Base-by-base conservation (phyloP, 768 basidiomycete genomes). In the Suillus occidentalis region DNA sequence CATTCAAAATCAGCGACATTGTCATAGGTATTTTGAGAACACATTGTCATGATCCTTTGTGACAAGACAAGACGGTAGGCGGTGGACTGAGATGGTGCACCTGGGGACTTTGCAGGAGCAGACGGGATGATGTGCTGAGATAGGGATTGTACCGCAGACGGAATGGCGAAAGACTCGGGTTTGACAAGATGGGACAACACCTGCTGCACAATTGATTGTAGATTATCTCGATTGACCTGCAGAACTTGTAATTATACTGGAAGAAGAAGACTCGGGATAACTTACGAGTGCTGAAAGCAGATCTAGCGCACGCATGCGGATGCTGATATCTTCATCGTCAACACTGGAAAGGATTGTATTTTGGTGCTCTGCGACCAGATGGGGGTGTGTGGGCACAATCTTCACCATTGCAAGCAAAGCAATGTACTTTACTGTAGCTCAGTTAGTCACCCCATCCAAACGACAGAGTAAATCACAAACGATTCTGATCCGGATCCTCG, bases 1-100 rank as follows among this genome's bases (percentile, higher is more conserved):
- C 97, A 99, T 73, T 98, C 94, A 72, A 99, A 99, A 77, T 98
- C 96, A 53, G 85, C 83, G 34, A 99, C 84, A 71, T 95, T 91
- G 61, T 89, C 88, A 73, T 97, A 99, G 25, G 89, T 91, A 43
- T 88, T 88, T 63, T 87, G 85, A 2, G 93, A 91, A 64, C 93
- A 90, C 70, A 99, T 92, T n/a, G 82, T 79, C n/a, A 99, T 82
- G 66, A 99, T 91, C 20, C 87, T 84, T 68, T 91, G 87, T 10
- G 92, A 84, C 39, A 99, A 85, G 50, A 88, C 86, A 25, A 95
- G 83, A 20, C 97, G 91, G 72, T 99, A 99, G 2, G 92, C 88
- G 0, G 92, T 83, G 0, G 93, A 91, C 71, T 92, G 87, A 12
- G 83, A 84, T 0, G 93, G 87, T 1, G 85, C 79, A 28, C 79